phyloP scores from a whole-genome alignment of 768 basidiomycete species.

The Thelephora ganbajun region DNA sequence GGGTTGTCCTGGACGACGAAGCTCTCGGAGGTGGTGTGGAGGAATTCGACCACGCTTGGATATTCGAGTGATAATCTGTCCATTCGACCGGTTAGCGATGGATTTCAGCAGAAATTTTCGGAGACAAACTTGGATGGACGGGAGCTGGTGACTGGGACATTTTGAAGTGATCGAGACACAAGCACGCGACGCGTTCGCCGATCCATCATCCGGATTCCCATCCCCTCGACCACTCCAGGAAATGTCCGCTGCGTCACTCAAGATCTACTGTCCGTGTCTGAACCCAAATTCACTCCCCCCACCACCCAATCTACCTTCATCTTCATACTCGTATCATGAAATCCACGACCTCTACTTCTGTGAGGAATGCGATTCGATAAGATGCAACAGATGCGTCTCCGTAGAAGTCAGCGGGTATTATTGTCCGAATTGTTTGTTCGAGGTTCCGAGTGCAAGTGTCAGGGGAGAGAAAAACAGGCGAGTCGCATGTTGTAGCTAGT shows the following conservation, averaged over 20 bases:
- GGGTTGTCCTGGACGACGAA: neutral
- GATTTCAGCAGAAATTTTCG: neutral
- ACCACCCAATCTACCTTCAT: constrained; percentile 63
- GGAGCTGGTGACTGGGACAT: neutral
- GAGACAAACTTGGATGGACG: neutral
- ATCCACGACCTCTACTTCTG: constrained; percentile 88
- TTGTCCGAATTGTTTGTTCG: constrained; percentile 96
- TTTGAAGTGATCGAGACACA: neutral
- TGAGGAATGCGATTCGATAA: constrained; percentile 93
- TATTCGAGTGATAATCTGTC: neutral
- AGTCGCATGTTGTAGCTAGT: constrained; percentile 6
- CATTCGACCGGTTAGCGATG: neutral
- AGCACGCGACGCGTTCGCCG: neutral
- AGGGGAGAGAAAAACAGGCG: constrained; percentile 94
- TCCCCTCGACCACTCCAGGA: neutral
- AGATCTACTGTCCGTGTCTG: constrained; percentile 68
- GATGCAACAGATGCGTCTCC: constrained; percentile 86
- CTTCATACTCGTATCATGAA: constrained; percentile 69
- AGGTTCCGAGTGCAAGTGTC: constrained; percentile 97
- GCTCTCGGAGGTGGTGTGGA: neutral
- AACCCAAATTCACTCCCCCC: constrained; percentile 47
- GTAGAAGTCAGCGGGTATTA: constrained; percentile 95
- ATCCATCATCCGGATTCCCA: neutral
- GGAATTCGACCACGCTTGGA: neutral
- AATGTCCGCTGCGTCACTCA: constrained; percentile 28